These are phyloP conservation scores for Roridomyces roridus DNA, from an alignment of 768 basidiomycete genomes.

Conservation along the genomic window DNA sequence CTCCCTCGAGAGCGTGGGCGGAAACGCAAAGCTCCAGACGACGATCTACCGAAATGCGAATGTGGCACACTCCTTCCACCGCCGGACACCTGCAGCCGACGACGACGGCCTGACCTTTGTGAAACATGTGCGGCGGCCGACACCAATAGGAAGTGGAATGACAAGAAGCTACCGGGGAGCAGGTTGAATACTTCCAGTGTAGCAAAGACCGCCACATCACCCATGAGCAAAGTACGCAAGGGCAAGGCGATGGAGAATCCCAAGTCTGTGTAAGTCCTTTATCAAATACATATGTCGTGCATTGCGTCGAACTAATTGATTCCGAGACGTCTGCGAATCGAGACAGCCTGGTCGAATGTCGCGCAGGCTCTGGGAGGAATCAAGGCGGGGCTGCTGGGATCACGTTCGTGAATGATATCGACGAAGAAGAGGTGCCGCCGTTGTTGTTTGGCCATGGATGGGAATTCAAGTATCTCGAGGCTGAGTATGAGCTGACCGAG, in stretches of 20 bases:
- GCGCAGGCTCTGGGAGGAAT: background rate
- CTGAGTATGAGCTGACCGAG: background rate
- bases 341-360: slow-evolving; percentile 4
- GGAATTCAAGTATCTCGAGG: slow-evolving; percentile 20
- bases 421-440: slow-evolving; percentile 14
- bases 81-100: too few species aligned
- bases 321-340: slow-evolving; percentile 11
- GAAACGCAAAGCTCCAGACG: too few species aligned
- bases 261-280: slow-evolving; percentile 13
- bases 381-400: slow-evolving; percentile 3
- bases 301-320: too few species aligned
- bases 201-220: too few species aligned
- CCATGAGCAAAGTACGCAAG: background rate
- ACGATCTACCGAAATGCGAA: too few species aligned
- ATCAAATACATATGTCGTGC: too few species aligned
- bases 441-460: background rate
- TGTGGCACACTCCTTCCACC: too few species aligned
- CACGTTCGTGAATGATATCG: slow-evolving; percentile 20
- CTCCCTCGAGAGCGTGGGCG: too few species aligned
- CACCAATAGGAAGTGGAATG: too few species aligned
- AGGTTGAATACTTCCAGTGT: too few species aligned
- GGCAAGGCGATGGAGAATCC: slow-evolving; percentile 10
- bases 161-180: too few species aligned
- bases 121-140: background rate
- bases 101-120: background rate